Conservation (phyloP, 2,329 filamentous ascomycete genomes). For the Podosphaera xanthii region DNA sequence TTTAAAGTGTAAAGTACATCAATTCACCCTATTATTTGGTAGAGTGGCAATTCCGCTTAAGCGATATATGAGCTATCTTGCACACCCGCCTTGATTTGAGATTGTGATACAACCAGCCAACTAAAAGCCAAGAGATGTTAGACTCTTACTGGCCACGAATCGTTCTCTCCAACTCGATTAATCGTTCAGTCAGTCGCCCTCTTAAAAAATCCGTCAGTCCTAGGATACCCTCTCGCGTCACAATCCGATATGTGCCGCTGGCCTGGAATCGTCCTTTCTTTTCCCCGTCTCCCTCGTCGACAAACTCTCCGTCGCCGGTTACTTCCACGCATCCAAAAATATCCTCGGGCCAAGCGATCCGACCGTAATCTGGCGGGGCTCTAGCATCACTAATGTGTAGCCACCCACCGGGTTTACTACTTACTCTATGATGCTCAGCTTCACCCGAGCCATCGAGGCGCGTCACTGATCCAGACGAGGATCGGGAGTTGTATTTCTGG, state of each 20-base stretch:
- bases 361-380: constrained; percentile 36
- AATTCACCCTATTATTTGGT: no score
- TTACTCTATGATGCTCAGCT: constrained; percentile 18
- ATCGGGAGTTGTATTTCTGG: constrained; percentile 15
- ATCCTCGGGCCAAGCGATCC: constrained; percentile 47
- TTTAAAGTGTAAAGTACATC: no score
- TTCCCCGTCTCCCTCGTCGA: constrained; percentile 16
- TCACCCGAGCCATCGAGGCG: constrained; percentile 27
- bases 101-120: no score
- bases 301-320: constrained; percentile 29
- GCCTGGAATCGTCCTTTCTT: constrained; percentile 27
- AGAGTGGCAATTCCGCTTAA: no score
- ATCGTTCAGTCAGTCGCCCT: no score
- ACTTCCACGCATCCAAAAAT: constrained; percentile 47
- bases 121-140: no score
- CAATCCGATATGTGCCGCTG: constrained; percentile 38
- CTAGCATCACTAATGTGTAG: constrained; percentile 41
- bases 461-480: constrained; percentile 5
- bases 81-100: no score
- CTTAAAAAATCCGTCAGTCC: not conserved
- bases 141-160: no score
- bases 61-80: no score
- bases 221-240: constrained; percentile 39
- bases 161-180: no score
- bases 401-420: constrained; percentile 26